These are phyloP conservation scores for Phytophthora pinifolia DNA, from an alignment of 352 stramenopile species.

Conservation along the genomic window DNA sequence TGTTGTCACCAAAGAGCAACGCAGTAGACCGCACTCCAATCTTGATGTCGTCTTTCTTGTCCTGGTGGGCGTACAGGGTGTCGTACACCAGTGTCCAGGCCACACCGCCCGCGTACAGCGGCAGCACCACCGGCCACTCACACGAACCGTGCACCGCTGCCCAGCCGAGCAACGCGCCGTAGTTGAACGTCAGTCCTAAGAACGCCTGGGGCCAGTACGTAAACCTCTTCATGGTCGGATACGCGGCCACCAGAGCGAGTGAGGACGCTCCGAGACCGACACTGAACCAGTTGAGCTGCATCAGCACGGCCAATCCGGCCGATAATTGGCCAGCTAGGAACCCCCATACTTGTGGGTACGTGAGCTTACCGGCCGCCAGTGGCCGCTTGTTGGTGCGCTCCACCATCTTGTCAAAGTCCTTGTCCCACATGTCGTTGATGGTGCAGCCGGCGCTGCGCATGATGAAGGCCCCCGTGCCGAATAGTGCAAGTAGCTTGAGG, in stretches of 20 bases:
- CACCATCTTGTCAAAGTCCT: conserved; percentile 96
- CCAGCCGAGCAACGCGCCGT: conserved; percentile 95
- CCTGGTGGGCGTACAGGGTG: conserved; percentile 98
- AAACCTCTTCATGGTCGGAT: conserved; percentile 98
- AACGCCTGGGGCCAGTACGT: conserved; percentile 98
- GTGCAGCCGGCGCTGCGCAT: conserved; percentile 98
- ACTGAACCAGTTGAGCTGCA: conserved; percentile 95
- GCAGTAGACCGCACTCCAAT: conserved; percentile 96
- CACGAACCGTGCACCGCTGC: conserved; percentile 83
- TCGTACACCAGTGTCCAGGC: conserved; percentile 99
- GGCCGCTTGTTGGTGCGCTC: conserved; percentile 94
- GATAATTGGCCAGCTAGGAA: conserved; percentile 96
- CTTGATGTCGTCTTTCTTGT: conserved; percentile 96
- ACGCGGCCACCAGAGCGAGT: conserved; percentile 93
- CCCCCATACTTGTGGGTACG: conserved; percentile 85
- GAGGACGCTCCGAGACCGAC: conserved; percentile 92
- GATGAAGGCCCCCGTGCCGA: conserved; percentile 92
- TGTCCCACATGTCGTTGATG: conserved; percentile 99
- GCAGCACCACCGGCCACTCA: conserved; percentile 88
- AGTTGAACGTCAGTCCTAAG: conserved; percentile 99
- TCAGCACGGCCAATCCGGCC: conserved; percentile 90
- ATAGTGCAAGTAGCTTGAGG: conserved; percentile 75
- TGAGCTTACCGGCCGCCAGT: conserved; percentile 91
- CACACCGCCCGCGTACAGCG: conserved; percentile 94
- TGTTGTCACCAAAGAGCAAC: conserved; percentile 94